Evolutionary conservation across 805 yeast species (phyloP).

Genomic region (Zygosaccharomyces kombuchaensis): DNA sequence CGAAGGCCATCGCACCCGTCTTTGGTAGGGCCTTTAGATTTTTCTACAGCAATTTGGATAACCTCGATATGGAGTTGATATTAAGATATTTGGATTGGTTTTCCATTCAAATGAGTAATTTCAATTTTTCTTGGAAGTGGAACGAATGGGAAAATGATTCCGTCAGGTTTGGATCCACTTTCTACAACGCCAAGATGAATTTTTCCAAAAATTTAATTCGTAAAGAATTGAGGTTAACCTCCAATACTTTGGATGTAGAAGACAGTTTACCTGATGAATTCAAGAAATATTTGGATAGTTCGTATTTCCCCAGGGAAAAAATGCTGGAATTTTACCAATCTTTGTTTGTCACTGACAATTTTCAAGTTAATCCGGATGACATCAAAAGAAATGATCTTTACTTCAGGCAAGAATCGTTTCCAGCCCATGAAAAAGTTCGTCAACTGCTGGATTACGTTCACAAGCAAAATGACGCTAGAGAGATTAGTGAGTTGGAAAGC

Average conservation of each 20-base stretch:
- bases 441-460: conserved; percentile 39
- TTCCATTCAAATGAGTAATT: conserved; percentile 86
- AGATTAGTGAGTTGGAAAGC: conserved; percentile 29
- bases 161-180: conserved; percentile 39
- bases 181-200: conserved; percentile 65
- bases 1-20: conserved; percentile 85
- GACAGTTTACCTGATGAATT: conserved; percentile 66
- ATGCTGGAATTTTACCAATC: conserved; percentile 38
- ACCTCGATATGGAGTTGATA: conserved; percentile 71
- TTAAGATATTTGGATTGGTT: conserved; percentile 84
- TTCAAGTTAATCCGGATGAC: conserved; percentile 28
- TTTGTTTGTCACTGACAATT: conserved; percentile 20
- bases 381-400: conserved; percentile 37
- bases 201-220: conserved; percentile 75
- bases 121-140: conserved; percentile 98
- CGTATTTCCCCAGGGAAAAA: conserved; percentile 36
- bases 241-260: conserved; percentile 56
- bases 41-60: conserved; percentile 62
- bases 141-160: conserved; percentile 79
- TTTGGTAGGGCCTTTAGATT: conserved; percentile 88
- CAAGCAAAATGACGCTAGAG: conserved; percentile 31
- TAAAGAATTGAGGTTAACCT: conserved; percentile 82
- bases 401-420: conserved; percentile 38
- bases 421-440: conserved; percentile 36
- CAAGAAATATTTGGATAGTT: conserved; percentile 43